Conservation (phyloP, 371 early-diverging fungal genomes). For the Mucor racemosus region DNA sequence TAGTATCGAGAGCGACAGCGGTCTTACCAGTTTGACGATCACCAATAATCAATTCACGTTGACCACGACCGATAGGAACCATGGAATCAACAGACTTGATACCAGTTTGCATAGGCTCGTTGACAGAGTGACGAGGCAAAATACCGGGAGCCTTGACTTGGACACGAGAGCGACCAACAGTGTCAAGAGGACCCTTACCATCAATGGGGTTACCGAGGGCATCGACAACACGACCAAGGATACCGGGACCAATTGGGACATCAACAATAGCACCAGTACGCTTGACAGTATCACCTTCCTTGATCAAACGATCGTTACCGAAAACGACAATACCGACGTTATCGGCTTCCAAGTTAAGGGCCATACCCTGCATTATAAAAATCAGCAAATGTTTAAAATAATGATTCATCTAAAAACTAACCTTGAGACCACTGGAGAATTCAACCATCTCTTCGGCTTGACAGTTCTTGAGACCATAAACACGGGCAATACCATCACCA, state of each 20-base stretch:
- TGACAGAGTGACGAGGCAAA: constrained; percentile 95
- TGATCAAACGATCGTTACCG: constrained; percentile 93
- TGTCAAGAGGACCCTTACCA: constrained; percentile 93
- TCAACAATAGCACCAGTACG: constrained; percentile 97
- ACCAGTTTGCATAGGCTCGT: constrained; percentile 98
- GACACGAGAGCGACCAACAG: constrained; percentile 84
- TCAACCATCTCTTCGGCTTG: constrained; percentile 99
- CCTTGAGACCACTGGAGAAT: constrained; percentile 95
- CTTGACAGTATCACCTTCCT: constrained; percentile 96
- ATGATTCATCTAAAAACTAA: constrained; percentile 21
- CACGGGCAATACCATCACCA: constrained; percentile 99
- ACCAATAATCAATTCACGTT: constrained; percentile 98
- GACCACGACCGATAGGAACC: constrained; percentile 98
- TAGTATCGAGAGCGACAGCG: constrained; percentile 95
- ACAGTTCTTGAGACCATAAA: constrained; percentile 95
- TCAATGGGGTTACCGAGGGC: constrained; percentile 98
- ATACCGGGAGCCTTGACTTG: constrained; percentile 98
- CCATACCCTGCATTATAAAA: constrained; percentile 76
- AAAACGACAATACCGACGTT: constrained; percentile 99
- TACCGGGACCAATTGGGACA: constrained; percentile 90
- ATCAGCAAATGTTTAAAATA: neutral
- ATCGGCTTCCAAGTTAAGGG: constrained; percentile 97
- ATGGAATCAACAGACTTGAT: constrained; percentile 98
- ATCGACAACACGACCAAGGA: constrained; percentile 96
- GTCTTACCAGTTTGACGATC: constrained; percentile 99